Percentiles rank a stretch among this genome's conserved stretches.
These are phyloP conservation scores for Umbelopsis sp. DNA, from an alignment of 192 early-diverging fungal species.

Conservation along the genomic window DNA sequence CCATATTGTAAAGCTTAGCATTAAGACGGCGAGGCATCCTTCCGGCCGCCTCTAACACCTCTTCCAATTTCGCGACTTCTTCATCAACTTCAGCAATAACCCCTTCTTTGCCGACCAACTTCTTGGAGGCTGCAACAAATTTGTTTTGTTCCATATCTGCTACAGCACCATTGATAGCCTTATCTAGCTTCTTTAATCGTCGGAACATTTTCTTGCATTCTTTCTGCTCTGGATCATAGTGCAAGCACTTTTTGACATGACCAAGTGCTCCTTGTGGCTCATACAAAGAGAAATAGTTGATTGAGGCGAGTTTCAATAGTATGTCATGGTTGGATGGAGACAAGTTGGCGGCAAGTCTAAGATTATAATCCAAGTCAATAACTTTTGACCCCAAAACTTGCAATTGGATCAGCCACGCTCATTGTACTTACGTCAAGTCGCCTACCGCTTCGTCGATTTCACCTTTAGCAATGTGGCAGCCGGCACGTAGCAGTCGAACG, in stretches of 20 bases:
- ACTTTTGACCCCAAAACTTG: background rate
- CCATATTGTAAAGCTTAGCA: constrained; percentile 51
- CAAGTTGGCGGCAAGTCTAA: constrained; percentile 74
- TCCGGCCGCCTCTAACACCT: constrained; percentile 28
- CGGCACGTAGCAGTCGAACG: constrained; percentile 67
- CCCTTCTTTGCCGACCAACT: constrained; percentile 53
- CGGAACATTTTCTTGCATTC: constrained; percentile 78
- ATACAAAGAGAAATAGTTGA: constrained; percentile 71
- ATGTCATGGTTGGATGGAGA: constrained; percentile 66
- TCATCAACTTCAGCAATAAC: constrained; percentile 39
- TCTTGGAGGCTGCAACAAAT: constrained; percentile 60
- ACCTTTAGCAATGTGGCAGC: constrained; percentile 71
- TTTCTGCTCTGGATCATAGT: constrained; percentile 92
- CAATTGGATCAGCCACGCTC: background rate
- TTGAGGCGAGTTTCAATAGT: constrained; percentile 64
- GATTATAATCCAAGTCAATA: constrained; percentile 5
- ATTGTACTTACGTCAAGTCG: constrained; percentile 61
- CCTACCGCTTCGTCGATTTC: constrained; percentile 87
- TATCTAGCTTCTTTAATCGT: constrained; percentile 74
- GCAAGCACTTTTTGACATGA: constrained; percentile 83
- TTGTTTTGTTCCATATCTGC: constrained; percentile 55
- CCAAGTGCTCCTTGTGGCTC: constrained; percentile 71
- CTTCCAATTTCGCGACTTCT: constrained; percentile 22
- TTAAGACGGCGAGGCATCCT: constrained; percentile 43
- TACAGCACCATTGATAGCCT: constrained; percentile 65